These are phyloP conservation scores for Pulicaria dysenterica DNA, from an alignment of 129 eudicot genomes.

Conservation along the genomic window DNA sequence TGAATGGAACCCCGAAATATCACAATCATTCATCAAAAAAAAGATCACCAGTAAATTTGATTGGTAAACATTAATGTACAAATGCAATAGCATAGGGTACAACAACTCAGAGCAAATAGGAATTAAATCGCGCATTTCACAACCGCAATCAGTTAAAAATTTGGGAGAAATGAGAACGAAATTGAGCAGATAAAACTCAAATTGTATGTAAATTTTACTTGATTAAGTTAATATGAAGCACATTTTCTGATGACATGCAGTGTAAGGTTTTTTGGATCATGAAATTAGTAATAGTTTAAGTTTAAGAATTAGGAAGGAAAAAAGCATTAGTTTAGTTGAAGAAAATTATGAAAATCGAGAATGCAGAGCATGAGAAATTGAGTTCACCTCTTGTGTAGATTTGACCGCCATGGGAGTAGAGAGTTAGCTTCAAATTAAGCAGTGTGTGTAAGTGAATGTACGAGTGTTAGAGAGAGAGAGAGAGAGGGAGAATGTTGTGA, in stretches of 20 bases:
- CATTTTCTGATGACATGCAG: constrained; percentile 27
- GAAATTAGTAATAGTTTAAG: not conserved
- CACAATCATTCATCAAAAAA: not conserved
- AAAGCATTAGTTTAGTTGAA: constrained; percentile 6
- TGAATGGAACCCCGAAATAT: not conserved
- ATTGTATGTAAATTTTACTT: not conserved
- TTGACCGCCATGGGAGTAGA: constrained; percentile 15
- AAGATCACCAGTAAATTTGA: not conserved
- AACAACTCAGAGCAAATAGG: no score
- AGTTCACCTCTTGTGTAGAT: constrained; percentile 29
- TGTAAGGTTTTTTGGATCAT: constrained; percentile 2
- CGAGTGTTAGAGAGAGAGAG: no score
- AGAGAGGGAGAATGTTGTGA: no score
- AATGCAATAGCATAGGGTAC: not conserved
- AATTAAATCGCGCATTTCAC: not conserved
- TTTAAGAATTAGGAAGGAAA: not conserved
- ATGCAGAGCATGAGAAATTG: constrained; percentile 22
- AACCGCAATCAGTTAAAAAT: not conserved
- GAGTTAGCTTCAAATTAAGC: constrained; percentile 4
- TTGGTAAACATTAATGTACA: not conserved
- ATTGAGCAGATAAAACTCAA: constrained; percentile 17
- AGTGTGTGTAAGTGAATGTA: no score
- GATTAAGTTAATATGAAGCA: not conserved
- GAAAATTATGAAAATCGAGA: not conserved
- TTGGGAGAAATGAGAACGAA: not conserved